Conservation (phyloP, 169 alveolate species). For the Plasmodium reichenowi region DNA sequence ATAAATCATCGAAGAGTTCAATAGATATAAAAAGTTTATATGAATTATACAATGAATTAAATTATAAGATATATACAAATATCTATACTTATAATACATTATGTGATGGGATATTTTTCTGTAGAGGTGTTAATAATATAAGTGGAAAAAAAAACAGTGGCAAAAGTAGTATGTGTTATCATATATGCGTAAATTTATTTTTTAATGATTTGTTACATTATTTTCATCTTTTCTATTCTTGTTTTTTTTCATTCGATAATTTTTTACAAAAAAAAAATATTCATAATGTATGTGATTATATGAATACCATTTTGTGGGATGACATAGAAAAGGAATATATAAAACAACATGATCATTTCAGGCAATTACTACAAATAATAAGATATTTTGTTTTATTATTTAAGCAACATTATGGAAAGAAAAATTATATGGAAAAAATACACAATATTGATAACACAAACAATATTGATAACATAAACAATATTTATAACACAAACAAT, state of each 20-base stretch:
- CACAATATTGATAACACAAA: no score
- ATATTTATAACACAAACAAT: neutral
- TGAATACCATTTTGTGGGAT: no score
- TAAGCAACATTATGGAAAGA: slow-evolving; percentile 9
- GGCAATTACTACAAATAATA: slow-evolving; percentile 17
- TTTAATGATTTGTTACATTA: slow-evolving; percentile 67
- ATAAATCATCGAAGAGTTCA: neutral
- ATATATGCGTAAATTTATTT: slow-evolving; percentile 71
- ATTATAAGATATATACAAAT: slow-evolving; percentile 65
- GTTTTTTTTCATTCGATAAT: slow-evolving; percentile 42
- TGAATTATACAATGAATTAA: slow-evolving; percentile 49
- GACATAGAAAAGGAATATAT: no score
- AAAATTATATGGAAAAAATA: neutral
- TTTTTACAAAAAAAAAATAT: slow-evolving; percentile 60
- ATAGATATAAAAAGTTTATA: slow-evolving; percentile 24
- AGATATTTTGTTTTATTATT: slow-evolving; percentile 32
- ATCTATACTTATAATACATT: slow-evolving; percentile 40
- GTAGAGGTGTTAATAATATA: slow-evolving; percentile 62
- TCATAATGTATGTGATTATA: slow-evolving; percentile 7
- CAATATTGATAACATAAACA: neutral
- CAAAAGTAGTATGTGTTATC: slow-evolving; percentile 59
- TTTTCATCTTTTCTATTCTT: slow-evolving; percentile 70
- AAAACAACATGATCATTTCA: no score
- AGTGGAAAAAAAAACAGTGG: slow-evolving; percentile 55
- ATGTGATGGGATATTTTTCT: slow-evolving; percentile 43